Conservation (phyloP, 1,139 yeast genomes). For the Zygosaccharomyces pseudobailii region DNA sequence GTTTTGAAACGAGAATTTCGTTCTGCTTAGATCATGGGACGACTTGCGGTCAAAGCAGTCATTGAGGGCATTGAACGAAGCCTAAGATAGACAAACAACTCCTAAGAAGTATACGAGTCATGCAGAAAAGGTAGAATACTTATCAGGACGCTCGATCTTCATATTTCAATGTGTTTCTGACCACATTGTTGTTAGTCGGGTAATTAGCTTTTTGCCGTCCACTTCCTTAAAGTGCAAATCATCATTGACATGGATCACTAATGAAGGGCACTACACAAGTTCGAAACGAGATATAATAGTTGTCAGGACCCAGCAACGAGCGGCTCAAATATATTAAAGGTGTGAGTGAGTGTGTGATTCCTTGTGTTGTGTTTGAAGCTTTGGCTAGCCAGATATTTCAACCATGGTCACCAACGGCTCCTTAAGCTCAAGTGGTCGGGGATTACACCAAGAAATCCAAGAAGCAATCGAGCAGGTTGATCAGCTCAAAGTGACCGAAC, state of each 20-base stretch:
- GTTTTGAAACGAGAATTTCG: no score
- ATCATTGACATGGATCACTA: not conserved
- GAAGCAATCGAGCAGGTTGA: slow-evolving; percentile 22
- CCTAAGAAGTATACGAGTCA: not conserved
- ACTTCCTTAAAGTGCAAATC: not conserved
- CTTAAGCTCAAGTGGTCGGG: slow-evolving; percentile 13
- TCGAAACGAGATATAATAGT: not conserved
- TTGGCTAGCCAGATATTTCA: not conserved
- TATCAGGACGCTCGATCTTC: not conserved
- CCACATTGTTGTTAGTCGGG: slow-evolving; percentile 1
- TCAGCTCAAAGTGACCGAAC: slow-evolving; percentile 31
- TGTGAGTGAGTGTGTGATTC: not conserved
- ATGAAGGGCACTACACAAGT: not conserved
- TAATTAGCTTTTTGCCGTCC: slow-evolving; percentile 1
- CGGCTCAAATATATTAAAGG: not conserved
- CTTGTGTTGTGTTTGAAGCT: not conserved
- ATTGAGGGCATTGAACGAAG: not conserved
- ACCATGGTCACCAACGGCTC: slow-evolving; percentile 8
- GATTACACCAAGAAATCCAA: slow-evolving; percentile 26
- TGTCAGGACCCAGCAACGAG: not conserved
- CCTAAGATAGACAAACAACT: not conserved
- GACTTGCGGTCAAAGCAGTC: not conserved
- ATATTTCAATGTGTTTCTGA: not conserved
- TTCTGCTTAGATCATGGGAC: not conserved
- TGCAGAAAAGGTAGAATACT: not conserved